A percentile compares a stretch with the other conserved stretches of the same genome.
These are phyloP conservation scores for Penicillium macrosclerotiorum DNA, from an alignment of 495 filamentous ascomycete genomes.

Conservation along the genomic window DNA sequence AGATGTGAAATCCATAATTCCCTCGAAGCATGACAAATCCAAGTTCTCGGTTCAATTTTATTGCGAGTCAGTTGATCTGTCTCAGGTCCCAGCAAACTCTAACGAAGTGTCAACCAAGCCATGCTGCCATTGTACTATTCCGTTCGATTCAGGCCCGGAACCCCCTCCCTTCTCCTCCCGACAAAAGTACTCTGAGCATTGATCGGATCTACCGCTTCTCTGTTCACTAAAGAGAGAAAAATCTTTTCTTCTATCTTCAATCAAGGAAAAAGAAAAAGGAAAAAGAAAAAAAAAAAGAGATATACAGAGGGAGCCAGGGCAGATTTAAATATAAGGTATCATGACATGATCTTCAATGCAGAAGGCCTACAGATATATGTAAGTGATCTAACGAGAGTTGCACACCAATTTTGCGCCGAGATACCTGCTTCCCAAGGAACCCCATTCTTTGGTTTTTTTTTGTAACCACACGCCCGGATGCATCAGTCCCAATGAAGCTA, in stretches of 20 bases:
- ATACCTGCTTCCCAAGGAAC: background rate
- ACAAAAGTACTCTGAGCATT: conserved; percentile 4
- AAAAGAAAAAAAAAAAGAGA: no score
- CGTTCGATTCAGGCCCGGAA: background rate
- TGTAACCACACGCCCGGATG: background rate
- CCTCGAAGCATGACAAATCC: background rate
- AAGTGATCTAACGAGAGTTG: background rate
- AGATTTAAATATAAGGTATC: no score
- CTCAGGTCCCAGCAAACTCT: no score
- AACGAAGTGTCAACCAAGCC: no score
- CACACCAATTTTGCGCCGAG: background rate
- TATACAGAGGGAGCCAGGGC: no score
- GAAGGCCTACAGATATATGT: no score
- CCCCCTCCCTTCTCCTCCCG: no score
- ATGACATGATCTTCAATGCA: conserved; percentile 1
- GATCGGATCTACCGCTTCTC: background rate
- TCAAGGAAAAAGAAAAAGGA: no score
- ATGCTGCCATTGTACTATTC: no score
- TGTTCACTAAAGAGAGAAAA: no score
- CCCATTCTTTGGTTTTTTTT: background rate
- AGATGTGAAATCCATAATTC: conserved; percentile 8
- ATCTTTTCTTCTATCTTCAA: no score
- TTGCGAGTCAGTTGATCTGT: no score
- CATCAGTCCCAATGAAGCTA: background rate
- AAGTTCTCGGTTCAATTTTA: background rate